A percentile compares a stretch with the other conserved stretches of the same genome.
Conservation (phyloP, 257 asterid genomes). For the Leonotis leonurus region DNA sequence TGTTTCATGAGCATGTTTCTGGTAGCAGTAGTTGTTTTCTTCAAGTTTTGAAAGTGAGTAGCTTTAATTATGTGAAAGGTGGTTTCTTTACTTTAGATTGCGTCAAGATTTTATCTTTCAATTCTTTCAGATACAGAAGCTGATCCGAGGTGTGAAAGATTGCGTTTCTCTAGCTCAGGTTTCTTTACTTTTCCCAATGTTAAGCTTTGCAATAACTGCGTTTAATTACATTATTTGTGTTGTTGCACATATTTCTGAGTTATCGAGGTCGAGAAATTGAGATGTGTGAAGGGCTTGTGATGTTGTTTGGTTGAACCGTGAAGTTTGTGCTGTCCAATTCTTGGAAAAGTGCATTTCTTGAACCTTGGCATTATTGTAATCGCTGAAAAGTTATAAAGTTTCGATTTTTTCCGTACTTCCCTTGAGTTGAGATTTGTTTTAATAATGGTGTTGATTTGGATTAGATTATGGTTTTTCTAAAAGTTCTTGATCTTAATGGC, state of each 20-base stretch:
- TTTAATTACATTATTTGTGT: neutral
- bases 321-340: conserved; percentile 20
- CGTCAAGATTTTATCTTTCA: conserved; percentile 16
- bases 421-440: neutral
- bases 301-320: neutral
- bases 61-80: conserved; percentile 14
- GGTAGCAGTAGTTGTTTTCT: neutral
- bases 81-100: conserved; percentile 1
- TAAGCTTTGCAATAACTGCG: conserved; percentile 11
- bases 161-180: conserved; percentile 96
- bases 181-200: conserved; percentile 49
- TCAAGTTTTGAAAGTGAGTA: neutral
- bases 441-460: neutral
- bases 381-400: neutral
- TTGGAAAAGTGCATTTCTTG: conserved; percentile 31
- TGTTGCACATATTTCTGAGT: conserved; percentile 11
- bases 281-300: conserved; percentile 25
- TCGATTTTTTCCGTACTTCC: neutral
- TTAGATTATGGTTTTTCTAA: conserved; percentile 13
- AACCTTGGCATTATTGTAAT: conserved; percentile 18
- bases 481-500: conserved; percentile 7
- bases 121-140: conserved; percentile 69
- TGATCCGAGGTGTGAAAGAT: conserved; percentile 68
- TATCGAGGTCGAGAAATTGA: conserved; percentile 32
- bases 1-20: neutral